Evolutionary conservation across 495 filamentous ascomycete species (phyloP).

Genomic region (Talaromyces nanjingensis): DNA sequence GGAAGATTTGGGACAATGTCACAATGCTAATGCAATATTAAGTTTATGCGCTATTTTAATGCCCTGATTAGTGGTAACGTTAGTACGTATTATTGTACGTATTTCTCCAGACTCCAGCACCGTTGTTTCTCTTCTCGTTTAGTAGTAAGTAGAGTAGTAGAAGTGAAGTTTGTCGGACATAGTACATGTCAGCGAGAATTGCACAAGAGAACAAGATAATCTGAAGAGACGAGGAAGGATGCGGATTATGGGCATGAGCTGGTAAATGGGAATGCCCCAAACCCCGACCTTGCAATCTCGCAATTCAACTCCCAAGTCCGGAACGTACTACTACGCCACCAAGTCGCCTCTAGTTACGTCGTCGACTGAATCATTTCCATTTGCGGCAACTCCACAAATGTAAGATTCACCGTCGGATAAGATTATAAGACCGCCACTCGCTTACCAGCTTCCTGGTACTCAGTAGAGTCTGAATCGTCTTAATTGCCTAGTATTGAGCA

Average conservation of each 20-base stretch:
- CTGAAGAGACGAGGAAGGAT: neutral
- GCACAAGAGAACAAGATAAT: neutral
- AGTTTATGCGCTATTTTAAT: neutral
- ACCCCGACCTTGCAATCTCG: neutral
- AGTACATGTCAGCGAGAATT: neutral
- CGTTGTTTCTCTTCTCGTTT: neutral
- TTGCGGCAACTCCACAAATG: too few species aligned
- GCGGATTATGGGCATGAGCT: neutral
- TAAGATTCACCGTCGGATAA: too few species aligned
- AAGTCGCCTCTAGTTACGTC: too few species aligned
- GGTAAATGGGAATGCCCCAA: neutral
- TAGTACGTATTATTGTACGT: neutral
- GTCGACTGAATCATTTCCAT: too few species aligned
- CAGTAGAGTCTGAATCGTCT: neutral
- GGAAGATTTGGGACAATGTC: neutral
- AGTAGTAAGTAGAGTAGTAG: neutral
- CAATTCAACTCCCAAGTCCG: neutral
- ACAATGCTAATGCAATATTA: neutral
- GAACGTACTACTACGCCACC: neutral
- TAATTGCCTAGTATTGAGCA: neutral
- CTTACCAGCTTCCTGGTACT: too few species aligned
- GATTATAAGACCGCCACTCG: too few species aligned
- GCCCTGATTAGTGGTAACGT: neutral
- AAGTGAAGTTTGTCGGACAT: neutral
- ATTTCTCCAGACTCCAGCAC: neutral